Percentiles rank a stretch among this genome's conserved stretches.
These are phyloP conservation scores for Colletotrichum sublineola DNA, from an alignment of 2,329 filamentous ascomycete species.

Conservation along the genomic window DNA sequence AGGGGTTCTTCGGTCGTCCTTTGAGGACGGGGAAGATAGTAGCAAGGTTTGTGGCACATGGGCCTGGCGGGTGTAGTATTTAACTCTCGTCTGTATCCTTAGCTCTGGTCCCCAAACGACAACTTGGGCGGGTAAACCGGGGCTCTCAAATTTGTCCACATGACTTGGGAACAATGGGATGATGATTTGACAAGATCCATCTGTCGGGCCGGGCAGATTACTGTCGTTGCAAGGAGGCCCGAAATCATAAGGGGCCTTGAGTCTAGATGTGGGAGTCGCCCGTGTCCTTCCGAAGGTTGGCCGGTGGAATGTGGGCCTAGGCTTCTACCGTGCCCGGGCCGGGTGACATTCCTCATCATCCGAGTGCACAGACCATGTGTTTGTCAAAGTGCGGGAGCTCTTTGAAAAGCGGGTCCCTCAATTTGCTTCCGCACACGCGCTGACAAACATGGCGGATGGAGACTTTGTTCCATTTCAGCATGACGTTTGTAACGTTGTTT, in stretches of 20 bases:
- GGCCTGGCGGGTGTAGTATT: slow-evolving; percentile 21
- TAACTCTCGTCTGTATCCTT: slow-evolving; percentile 22
- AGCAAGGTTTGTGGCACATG: slow-evolving; percentile 32
- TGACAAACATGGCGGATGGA: slow-evolving; percentile 22
- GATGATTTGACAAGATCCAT: neutral
- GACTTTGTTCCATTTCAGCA: slow-evolving; percentile 2
- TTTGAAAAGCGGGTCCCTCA: neutral
- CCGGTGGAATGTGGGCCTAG: slow-evolving; percentile 28
- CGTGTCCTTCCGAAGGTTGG: slow-evolving; percentile 20
- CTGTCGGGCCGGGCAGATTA: slow-evolving; percentile 13
- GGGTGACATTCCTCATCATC: slow-evolving; percentile 4
- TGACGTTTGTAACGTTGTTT: slow-evolving; percentile 21
- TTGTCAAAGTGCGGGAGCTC: slow-evolving; percentile 9
- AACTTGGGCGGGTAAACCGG: neutral
- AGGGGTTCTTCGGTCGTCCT: neutral
- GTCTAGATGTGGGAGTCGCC: slow-evolving; percentile 21
- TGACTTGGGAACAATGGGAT: neutral
- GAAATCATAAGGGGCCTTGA: neutral
- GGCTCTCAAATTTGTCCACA: neutral
- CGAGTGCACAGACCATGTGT: slow-evolving; percentile 39
- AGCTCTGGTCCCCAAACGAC: slow-evolving; percentile 1
- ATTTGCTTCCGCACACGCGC: slow-evolving; percentile 8
- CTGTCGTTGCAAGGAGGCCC: slow-evolving; percentile 5
- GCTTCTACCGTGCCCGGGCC: slow-evolving; percentile 21
- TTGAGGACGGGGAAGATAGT: slow-evolving; percentile 12